Base-by-base conservation (phyloP, 1,139 yeast genomes). In the Pichia cactophila region DNA sequence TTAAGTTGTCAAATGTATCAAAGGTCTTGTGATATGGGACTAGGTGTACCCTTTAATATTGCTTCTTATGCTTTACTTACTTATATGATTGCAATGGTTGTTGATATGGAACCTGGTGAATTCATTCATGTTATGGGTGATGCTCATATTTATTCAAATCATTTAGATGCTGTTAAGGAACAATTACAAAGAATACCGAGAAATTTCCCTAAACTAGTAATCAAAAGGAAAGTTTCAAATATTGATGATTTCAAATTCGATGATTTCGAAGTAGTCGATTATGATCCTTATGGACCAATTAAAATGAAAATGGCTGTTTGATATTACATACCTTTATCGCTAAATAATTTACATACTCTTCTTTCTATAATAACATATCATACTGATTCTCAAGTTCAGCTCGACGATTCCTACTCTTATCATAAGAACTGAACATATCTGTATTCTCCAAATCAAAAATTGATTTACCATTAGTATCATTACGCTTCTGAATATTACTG, bases 21-120 rank as follows among this genome's bases (percentile, higher is more conserved):
- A 69, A 78, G 99, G 61, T 87, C 96, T n/a, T 92, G 97, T 69
- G 99, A 92, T 63, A 90, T 92, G 97, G 99, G 99, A 0, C 77
- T 92, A 37, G 99, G 99, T 12, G 97, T 92, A 16, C 99, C 99
- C 0, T 92, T 92, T 68, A 94, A 92, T 64, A 92, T 94, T 61
- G 98, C 99, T 0, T 88, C 97, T 0, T 92, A 92, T 64, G 96
- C 98, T 0, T 72, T 92, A 52, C 73, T 92, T 55, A 89, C 97
- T 3, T 84, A 78, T 60, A 92, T 92, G 97, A 86, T 92, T 58
- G 98, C 99, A 2, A 90, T 87, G 58, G 86, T 92, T 11, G 90
- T 89, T 44, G 95, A 80, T 56, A 83, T 90, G 86, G 95, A 89
- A 59, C 85, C 96, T 57, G 97, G 97, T 33, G 97, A 90, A 59